A percentile compares a stretch with the other conserved stretches of the same genome.
phyloP scores from a whole-genome alignment of 768 basidiomycete species.

The Macrolepiota dolichaula region DNA sequence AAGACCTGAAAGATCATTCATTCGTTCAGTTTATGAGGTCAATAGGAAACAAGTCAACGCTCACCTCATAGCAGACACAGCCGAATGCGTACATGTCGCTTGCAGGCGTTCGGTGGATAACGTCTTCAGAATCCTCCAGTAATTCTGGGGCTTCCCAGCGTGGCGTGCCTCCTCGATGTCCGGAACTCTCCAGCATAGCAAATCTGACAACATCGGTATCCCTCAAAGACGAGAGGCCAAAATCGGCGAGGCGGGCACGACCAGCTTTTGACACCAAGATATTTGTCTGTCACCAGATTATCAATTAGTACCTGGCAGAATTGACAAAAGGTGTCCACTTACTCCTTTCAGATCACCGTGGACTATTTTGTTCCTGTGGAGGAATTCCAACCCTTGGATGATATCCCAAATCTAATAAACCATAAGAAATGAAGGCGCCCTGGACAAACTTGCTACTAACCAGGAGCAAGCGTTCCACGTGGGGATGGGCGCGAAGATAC shows the following conservation, averaged over 20 bases:
- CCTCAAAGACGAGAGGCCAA: constrained; percentile 7
- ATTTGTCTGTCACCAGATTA: neutral
- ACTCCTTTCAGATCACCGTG: constrained; percentile 13
- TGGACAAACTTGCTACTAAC: neutral
- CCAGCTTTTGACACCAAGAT: neutral
- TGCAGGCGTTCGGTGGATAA: neutral
- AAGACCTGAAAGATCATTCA: constrained; percentile 4
- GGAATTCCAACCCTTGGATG: neutral
- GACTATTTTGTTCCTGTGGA: constrained; percentile 2
- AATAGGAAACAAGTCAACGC: neutral
- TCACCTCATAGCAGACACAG: constrained; percentile 15
- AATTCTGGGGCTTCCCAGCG: constrained; percentile 15
- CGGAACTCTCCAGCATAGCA: constrained; percentile 8
- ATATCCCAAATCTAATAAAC: neutral
- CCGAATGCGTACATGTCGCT: constrained; percentile 14
- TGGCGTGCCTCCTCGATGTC: constrained; percentile 8
- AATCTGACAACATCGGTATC: constrained; percentile 11
- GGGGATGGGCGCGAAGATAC: neutral
- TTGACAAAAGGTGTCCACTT: neutral
- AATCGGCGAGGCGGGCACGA: constrained; percentile 7
- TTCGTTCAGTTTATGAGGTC: neutral
- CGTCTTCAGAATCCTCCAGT: neutral
- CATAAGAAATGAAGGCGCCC: neutral
- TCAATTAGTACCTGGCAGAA: neutral
- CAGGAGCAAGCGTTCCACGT: neutral